Evolutionary conservation across 306 rosid species (phyloP).

Genomic region (Malus orientalis): DNA sequence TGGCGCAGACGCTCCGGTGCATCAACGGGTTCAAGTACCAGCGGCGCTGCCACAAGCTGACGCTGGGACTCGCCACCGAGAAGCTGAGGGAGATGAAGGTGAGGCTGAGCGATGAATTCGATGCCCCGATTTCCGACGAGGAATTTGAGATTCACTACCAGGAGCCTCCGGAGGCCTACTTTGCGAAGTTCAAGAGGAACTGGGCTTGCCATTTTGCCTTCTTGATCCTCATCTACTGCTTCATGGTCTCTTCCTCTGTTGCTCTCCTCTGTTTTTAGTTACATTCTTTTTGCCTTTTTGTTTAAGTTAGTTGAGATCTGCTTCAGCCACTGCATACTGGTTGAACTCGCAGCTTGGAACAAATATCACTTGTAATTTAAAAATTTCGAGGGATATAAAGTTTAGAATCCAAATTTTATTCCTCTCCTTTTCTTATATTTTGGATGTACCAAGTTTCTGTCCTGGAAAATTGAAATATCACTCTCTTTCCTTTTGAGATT

Average conservation of each 20-base stretch:
- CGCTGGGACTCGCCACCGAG: slow-evolving; percentile 75
- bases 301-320: not conserved
- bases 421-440: not conserved
- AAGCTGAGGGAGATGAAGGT: slow-evolving; percentile 67
- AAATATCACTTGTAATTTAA: no score
- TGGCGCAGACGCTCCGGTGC: slow-evolving; percentile 81
- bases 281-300: not conserved
- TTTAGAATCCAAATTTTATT: not conserved
- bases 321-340: no score
- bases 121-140: slow-evolving; percentile 27
- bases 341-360: no score
- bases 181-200: slow-evolving; percentile 85
- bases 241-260: slow-evolving; percentile 80
- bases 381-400: not conserved
- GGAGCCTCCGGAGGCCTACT: slow-evolving; percentile 81
- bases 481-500: no score
- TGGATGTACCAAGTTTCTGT: no score
- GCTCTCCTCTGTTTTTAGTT: slow-evolving; percentile 70
- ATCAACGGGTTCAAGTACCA: slow-evolving; percentile 93
- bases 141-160: slow-evolving; percentile 87
- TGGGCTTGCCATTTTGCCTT: slow-evolving; percentile 95
- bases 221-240: slow-evolving; percentile 57
- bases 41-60: slow-evolving; percentile 88
- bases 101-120: slow-evolving; percentile 16
- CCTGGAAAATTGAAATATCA: no score